Evolutionary conservation across 305 asterid species (phyloP), one percentile per base, ranked within the genome.

Genomic region (Plantago rigida): DNA sequence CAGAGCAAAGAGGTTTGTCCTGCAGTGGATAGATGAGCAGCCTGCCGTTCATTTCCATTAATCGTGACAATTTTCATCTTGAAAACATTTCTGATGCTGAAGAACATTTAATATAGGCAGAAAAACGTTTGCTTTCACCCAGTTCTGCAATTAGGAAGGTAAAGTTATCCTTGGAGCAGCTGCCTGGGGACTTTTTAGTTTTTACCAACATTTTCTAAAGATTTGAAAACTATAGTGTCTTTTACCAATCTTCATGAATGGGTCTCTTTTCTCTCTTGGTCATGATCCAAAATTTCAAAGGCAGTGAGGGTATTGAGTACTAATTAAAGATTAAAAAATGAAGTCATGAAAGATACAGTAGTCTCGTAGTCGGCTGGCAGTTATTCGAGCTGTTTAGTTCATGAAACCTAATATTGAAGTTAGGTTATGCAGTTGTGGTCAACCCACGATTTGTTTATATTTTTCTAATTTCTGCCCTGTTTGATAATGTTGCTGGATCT

Each of bases 401-500:
- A 36, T 5, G 11, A 36, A 36, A 8, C 9, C 44, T 36, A 36
- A 5, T 5, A 5, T 8, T 22, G 26, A 28, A 28, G 42, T 11
- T 53, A 17, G 28, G 59, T 28, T 29, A 53, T 28, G 59, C 36
- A 15, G 59, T 53, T 3, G 19, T 5, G 29, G 22, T 29, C 44
- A 29, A 53, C 10, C 59, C 59, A 53, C 1, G 59, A 53, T 42
- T 15, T 29, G n/a, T 53, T 53, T 28, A 5, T 29, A 28, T 52
- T 26, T 52, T 31, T 52, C 26, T 19, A 51, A 9, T 26, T 51
- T 3, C 29, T 14, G 9, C 5, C 19, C 28, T 51, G 36, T 13
- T 48, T 48, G 22, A 48, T 48, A 13, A 8, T 51, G 34, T 36
- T 24, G 58, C 58, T 52, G 15, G 26, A 52, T 52, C 57, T 52